Conservation (phyloP, 768 basidiomycete species). For the Amyloporia xantha region DNA sequence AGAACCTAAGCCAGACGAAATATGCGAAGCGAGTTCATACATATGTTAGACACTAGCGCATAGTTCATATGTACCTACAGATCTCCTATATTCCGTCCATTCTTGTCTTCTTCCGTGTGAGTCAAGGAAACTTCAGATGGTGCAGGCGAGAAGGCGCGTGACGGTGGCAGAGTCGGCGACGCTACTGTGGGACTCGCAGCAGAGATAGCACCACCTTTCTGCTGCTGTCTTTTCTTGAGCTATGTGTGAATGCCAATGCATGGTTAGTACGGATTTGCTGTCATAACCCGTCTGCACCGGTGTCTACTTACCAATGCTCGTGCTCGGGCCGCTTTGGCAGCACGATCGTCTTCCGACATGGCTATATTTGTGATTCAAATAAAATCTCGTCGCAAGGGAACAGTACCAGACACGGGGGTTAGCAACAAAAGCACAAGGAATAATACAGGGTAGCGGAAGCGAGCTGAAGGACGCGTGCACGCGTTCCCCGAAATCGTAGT, state of each 20-base stretch:
- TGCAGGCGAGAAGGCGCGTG: conserved; percentile 28
- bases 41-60: neutral
- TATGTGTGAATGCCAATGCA: conserved; percentile 21
- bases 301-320: conserved; percentile 62
- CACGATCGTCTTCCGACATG: conserved; percentile 66
- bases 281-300: too few species aligned
- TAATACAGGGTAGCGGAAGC: too few species aligned
- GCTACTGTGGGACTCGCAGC: conserved; percentile 30
- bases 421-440: too few species aligned
- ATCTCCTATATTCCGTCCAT: conserved; percentile 40
- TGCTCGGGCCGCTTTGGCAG: conserved; percentile 76
- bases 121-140: conserved; percentile 13
- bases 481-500: too few species aligned
- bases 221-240: conserved; percentile 80
- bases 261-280: neutral
- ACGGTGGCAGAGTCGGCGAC: conserved; percentile 41
- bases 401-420: too few species aligned
- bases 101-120: conserved; percentile 31
- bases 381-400: too few species aligned
- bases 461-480: too few species aligned
- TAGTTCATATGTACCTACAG: conserved; percentile 47
- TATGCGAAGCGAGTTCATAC: too few species aligned
- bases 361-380: too few species aligned
- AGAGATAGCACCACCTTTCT: conserved; percentile 40
- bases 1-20: too few species aligned